Conservation (phyloP, 345 rosid genomes). For the Lagerstroemia speciosa region DNA sequence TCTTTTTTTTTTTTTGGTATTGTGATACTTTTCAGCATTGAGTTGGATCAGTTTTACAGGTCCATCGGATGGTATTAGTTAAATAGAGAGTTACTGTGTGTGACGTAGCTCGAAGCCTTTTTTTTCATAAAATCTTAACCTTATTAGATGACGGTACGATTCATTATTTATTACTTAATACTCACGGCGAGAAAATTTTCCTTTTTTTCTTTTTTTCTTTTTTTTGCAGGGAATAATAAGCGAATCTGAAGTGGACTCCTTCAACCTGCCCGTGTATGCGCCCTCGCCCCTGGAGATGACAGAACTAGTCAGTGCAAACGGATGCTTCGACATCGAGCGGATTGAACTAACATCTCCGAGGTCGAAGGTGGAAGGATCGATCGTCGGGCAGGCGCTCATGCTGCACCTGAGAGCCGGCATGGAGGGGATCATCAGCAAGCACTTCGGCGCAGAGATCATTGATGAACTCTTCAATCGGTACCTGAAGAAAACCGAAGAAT, state of each 20-base stretch:
- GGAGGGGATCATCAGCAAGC: conserved; percentile 17
- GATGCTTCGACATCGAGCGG: conserved; percentile 18
- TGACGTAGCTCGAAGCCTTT: too few species aligned
- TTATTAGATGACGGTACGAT: too few species aligned
- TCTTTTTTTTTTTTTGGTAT: too few species aligned
- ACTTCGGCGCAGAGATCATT: conserved; percentile 17
- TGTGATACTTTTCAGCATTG: too few species aligned
- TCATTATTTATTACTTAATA: too few species aligned
- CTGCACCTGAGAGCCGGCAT: conserved; percentile 13
- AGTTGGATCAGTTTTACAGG: too few species aligned
- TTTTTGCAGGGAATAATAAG: conserved; percentile 22
- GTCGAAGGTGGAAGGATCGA: neutral
- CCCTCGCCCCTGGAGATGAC: conserved; percentile 14
- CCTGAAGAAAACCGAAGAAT: conserved; percentile 1
- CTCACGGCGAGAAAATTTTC: too few species aligned
- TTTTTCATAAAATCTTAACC: too few species aligned
- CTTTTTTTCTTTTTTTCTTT: too few species aligned
- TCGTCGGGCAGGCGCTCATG: neutral
- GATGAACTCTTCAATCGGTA: conserved; percentile 16
- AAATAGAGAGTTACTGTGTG: too few species aligned
- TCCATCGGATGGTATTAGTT: too few species aligned
- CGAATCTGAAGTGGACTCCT: conserved; percentile 25
- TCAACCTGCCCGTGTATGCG: conserved; percentile 29
- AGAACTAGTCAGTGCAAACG: conserved; percentile 14
- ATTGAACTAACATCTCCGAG: conserved; percentile 5